These are phyloP conservation scores for Avicennia marina DNA, from an alignment of 257 asterid genomes.

Conservation along the genomic window DNA sequence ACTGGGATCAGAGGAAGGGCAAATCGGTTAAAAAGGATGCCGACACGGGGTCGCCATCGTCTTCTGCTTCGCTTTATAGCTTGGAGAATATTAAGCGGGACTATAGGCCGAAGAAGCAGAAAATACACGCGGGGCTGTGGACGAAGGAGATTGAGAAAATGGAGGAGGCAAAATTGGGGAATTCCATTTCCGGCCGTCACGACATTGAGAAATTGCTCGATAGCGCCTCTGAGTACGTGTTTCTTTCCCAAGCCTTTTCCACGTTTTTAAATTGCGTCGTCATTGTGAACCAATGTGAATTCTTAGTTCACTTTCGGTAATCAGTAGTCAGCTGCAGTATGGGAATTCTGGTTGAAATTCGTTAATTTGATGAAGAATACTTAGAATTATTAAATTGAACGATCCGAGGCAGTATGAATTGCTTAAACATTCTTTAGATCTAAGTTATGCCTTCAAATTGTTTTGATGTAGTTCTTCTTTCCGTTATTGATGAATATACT, in stretches of 20 bases:
- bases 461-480: not conserved
- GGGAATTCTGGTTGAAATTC: too few relatives aligned
- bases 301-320: not conserved
- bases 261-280: not conserved
- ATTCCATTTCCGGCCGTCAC: conserved; percentile 43
- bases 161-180: conserved; percentile 84
- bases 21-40: conserved; percentile 34
- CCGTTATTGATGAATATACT: conserved; percentile 1
- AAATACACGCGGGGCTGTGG: conserved; percentile 85
- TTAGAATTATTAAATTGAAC: too few relatives aligned
- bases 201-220: conserved; percentile 80
- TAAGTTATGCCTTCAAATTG: too few relatives aligned
- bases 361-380: too few relatives aligned
- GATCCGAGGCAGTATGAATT: too few relatives aligned
- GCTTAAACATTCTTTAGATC: too few relatives aligned
- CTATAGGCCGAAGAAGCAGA: conserved; percentile 83
- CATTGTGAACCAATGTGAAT: not conserved
- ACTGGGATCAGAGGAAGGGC: conserved; percentile 92
- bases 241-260: not conserved
- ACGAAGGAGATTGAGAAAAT: conserved; percentile 86
- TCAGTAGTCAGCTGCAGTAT: too few relatives aligned
- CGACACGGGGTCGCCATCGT: not conserved
- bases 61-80: conserved; percentile 45
- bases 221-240: conserved; percentile 71
- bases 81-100: conserved; percentile 81